A percentile compares a stretch with the other conserved stretches of the same genome.
Conservation (phyloP, 495 filamentous ascomycete species). For the Articulospora tetracladia region DNA sequence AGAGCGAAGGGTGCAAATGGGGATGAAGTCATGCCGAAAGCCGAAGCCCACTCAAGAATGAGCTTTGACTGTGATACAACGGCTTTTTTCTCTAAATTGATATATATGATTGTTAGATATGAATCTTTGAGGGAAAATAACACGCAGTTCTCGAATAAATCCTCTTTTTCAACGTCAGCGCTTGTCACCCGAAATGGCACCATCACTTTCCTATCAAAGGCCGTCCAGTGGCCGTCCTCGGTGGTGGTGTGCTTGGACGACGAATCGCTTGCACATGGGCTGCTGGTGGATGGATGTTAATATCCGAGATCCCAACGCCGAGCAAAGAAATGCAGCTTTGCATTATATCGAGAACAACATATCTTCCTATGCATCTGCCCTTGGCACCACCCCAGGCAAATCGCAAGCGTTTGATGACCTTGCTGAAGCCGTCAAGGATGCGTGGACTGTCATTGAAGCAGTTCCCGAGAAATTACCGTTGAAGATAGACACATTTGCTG, state of each 20-base stretch:
- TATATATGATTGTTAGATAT: too few relatives aligned
- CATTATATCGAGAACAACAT: conserved; percentile 36
- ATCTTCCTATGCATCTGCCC: conserved; percentile 10
- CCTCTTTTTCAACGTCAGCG: conserved; percentile 17
- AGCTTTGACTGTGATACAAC: too few relatives aligned
- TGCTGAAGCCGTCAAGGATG: conserved; percentile 34
- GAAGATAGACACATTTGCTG: conserved; percentile 45
- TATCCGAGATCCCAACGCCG: conserved; percentile 36
- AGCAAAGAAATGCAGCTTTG: conserved; percentile 32
- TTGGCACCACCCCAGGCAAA: conserved; percentile 26
- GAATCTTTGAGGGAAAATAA: too few relatives aligned
- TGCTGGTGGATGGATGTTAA: conserved; percentile 38
- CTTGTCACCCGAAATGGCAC: conserved; percentile 17
- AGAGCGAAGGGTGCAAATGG: too few relatives aligned
- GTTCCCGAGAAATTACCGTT: conserved; percentile 48
- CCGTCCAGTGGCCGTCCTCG: conserved; percentile 40
- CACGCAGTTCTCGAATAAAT: too few relatives aligned
- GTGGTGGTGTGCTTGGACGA: conserved; percentile 44
- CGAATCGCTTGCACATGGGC: conserved; percentile 40
- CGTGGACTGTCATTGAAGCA: conserved; percentile 51
- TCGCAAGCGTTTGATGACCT: conserved; percentile 32
- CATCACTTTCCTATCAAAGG: conserved; percentile 31
- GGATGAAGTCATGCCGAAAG: too few relatives aligned
- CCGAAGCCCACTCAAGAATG: too few relatives aligned
- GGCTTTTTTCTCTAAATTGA: too few relatives aligned